phyloP scores from a whole-genome alignment of 179 eudicot species.

The Heliamphora pulchella region DNA sequence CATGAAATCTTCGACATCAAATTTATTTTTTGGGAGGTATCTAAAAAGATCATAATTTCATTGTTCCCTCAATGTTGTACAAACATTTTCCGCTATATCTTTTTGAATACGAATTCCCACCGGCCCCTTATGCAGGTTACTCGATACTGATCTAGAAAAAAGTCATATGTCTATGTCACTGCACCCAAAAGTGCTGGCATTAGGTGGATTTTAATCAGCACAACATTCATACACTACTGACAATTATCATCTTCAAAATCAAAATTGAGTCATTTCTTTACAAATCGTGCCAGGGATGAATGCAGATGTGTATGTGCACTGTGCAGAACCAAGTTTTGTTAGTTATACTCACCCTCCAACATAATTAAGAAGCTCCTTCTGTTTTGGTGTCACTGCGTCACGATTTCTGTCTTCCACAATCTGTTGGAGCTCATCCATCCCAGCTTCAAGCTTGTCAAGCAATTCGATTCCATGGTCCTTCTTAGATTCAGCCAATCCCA shows the following conservation, averaged over 20 bases:
- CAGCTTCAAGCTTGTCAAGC: slow-evolving; percentile 74
- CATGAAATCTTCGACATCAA: background rate
- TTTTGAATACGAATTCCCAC: background rate
- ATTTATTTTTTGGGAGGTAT: too few species aligned
- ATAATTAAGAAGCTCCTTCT: slow-evolving; percentile 79
- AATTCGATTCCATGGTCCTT: slow-evolving; percentile 71
- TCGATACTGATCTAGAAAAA: background rate
- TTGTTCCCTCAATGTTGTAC: too few species aligned
- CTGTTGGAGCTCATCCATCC: slow-evolving; percentile 73
- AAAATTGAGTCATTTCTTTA: background rate
- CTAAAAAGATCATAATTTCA: too few species aligned
- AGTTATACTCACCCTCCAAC: slow-evolving; percentile 69
- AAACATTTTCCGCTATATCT: background rate
- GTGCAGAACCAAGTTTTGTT: background rate
- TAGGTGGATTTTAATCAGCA: too few species aligned
- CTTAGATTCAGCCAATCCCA: slow-evolving; percentile 89
- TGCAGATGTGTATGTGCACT: background rate
- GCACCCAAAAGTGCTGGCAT: background rate
- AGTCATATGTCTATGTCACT: background rate
- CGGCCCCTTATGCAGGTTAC: background rate
- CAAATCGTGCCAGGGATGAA: background rate
- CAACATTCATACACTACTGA: background rate
- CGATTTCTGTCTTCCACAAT: slow-evolving; percentile 80
- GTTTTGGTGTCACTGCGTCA: slow-evolving; percentile 75
- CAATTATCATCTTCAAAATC: background rate